Evolutionary conservation across 106 monocot species (phyloP), one percentile per base, ranked within the genome.

Genomic region (Hemerocallis citrina): DNA sequence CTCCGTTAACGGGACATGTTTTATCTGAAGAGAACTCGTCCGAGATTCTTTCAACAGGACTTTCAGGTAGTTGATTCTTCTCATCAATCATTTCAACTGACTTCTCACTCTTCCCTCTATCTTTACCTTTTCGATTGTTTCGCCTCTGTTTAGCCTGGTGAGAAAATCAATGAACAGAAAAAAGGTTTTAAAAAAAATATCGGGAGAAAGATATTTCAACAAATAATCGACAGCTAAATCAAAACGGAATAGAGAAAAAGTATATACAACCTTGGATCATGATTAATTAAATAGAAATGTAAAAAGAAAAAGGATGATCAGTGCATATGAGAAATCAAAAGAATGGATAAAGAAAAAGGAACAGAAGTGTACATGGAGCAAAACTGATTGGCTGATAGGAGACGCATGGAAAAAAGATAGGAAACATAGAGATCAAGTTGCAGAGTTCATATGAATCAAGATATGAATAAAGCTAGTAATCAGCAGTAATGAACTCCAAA

Each of bases 121-220:
- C 96, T 79, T 91, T 93, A 33, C 68, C 68, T 61, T 88, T 88
- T n/a, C 77, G 80, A 72, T 38, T 75, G 67, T 59, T 78, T 9
- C 78, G 72, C 51, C 81, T 89, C 66, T 87, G 82, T 51, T 81
- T 89, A 45, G 66, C 72, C 87, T 87, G 61, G 7, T 57, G 41
- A 23, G 41, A 21, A 41, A 14, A 42, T 4, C 10, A 40, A 32
- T 2, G 35, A 34, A 11, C 27, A 5, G 3, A n/a, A n/a, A n/a
- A n/a, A n/a, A n/a, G n/a, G n/a, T n/a, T n/a, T n/a, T n/a, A n/a
- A 1, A 16, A 5, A 55, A 41, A 38, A 14, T 16, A 60, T 6
- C 12, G 40, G 27, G 1, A 15, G 23, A 12, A 1, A 41, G 24
- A 40, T 6, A n/a, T n/a, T n/a, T n/a, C n/a, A 0, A 19, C 13